A percentile compares a stretch with the other conserved stretches of the same genome.
These are phyloP conservation scores for Coccomyxa sp. DNA, from an alignment of 139 green algal genomes.

Conservation along the genomic window DNA sequence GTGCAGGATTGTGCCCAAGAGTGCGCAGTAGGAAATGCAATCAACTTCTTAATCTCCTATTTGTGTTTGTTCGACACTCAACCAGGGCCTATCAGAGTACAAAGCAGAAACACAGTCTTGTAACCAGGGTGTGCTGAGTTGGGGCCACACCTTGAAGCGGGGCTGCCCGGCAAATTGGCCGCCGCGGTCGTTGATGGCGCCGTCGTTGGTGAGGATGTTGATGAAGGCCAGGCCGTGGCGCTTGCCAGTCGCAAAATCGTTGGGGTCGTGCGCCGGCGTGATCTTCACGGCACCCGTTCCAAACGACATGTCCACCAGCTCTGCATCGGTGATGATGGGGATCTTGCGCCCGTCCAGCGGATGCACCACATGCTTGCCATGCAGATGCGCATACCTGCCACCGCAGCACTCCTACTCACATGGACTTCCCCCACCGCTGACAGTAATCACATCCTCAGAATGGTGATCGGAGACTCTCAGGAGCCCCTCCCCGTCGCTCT, in stretches of 20 bases:
- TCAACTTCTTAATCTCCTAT: no score
- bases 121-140: neutral
- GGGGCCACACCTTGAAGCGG: constrained; percentile 73
- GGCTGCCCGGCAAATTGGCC: constrained; percentile 81
- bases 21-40: no score
- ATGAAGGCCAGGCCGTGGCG: constrained; percentile 83
- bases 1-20: no score
- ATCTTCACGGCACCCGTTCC: constrained; percentile 94
- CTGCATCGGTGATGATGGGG: constrained; percentile 90
- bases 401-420: neutral
- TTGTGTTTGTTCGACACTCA: no score
- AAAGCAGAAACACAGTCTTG: no score
- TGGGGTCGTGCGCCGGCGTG: constrained; percentile 96
- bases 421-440: neutral
- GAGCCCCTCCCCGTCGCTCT: no score
- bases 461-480: no score
- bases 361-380: constrained; percentile 81
- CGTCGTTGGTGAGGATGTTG: constrained; percentile 95
- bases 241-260: constrained; percentile 85
- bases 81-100: no score
- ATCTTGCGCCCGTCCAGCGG: constrained; percentile 81
- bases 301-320: constrained; percentile 94
- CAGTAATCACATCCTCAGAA: no score
- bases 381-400: constrained; percentile 67
- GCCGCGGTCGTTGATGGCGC: constrained; percentile 74